Conservation (phyloP, 2,329 filamentous ascomycete genomes). For the Cadophora malorum region DNA sequence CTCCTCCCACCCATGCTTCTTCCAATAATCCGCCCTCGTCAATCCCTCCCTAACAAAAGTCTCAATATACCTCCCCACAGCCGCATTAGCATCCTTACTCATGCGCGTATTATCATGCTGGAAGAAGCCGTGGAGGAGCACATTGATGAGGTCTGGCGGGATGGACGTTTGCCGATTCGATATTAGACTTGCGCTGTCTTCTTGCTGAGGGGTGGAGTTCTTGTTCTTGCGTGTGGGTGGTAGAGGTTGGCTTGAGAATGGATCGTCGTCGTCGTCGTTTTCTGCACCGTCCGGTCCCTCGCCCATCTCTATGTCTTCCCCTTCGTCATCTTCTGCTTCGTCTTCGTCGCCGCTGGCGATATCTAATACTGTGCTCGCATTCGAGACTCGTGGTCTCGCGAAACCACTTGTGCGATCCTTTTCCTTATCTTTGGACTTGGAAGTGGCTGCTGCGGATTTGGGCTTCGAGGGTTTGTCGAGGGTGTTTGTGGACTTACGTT, state of each 20-base stretch:
- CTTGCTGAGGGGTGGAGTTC: not conserved
- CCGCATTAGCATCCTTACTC: constrained; percentile 75
- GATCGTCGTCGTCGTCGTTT: constrained; percentile 5
- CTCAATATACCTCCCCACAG: constrained; percentile 86
- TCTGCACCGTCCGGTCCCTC: constrained; percentile 17
- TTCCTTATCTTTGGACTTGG: constrained; percentile 18
- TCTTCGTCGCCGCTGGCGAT: constrained; percentile 19
- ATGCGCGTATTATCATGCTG: constrained; percentile 66
- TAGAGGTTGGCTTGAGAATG: constrained; percentile 17
- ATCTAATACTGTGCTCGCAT: constrained; percentile 16
- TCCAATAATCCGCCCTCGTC: constrained; percentile 76
- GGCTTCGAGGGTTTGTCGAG: constrained; percentile 13
- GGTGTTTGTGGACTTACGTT: constrained; percentile 12
- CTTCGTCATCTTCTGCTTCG: constrained; percentile 19
- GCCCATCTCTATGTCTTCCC: constrained; percentile 18
- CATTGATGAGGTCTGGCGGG: constrained; percentile 75
- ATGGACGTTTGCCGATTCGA: constrained; percentile 54
- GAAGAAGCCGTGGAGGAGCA: constrained; percentile 82
- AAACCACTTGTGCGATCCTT: not conserved
- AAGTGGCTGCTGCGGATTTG: constrained; percentile 17
- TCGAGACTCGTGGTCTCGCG: constrained; percentile 16
- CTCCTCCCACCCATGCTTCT: constrained; percentile 52
- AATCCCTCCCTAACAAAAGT: constrained; percentile 90
- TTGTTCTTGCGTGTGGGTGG: not conserved
- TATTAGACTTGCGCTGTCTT: not conserved